Evolutionary conservation across 371 early-diverging fungal genomes (phyloP), one percentile per base, ranked within the genome.

Genomic region (Circinella umbellata): DNA sequence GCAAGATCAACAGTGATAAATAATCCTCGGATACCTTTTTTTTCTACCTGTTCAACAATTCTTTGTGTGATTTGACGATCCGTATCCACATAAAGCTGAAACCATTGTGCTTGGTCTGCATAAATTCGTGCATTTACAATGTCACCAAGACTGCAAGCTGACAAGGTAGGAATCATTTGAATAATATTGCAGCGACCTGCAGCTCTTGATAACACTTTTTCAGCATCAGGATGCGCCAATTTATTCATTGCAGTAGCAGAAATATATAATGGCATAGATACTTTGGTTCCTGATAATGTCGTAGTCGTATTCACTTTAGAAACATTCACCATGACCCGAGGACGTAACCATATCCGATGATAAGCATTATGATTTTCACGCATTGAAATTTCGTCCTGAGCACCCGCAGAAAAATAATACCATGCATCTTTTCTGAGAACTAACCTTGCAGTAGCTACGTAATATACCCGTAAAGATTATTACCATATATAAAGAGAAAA

Each of bases 1-100:
- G 98, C 97, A 0, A 96, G 92, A 81, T 98, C 99, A 3, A 94
- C 98, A 1, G 98, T 98, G 39, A 97, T 88, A 69, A 96, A 93
- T 6, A 98, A 74, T 36, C 86, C 89, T 73, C 92, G 93, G 77
- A 89, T 90, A 5, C 98, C 99, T 13, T 86, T 83, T 18, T 67
- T 74, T 71, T 97, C 96, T 6, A 96, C 98, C 20, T 91, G 82
- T 47, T 88, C 74, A 5, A 98, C 88, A 35, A 98, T 77, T 37
- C 81, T 73, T 67, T 88, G 86, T 7, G 95, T 89, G 17, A 93
- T 81, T 3, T 74, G 71, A 34, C 95, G 89, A 70, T 98, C 89
- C 46, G 82, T 74, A 78, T 96, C 94, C 27, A 97, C 95, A 73
- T 97, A 98, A 38, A 98, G 87, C 78, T 98, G 99, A 74, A 95